Percentiles rank a stretch among this genome's conserved stretches.
These are phyloP conservation scores for Candida glaebosa DNA, from an alignment of 805 yeast genomes.

Conservation along the genomic window DNA sequence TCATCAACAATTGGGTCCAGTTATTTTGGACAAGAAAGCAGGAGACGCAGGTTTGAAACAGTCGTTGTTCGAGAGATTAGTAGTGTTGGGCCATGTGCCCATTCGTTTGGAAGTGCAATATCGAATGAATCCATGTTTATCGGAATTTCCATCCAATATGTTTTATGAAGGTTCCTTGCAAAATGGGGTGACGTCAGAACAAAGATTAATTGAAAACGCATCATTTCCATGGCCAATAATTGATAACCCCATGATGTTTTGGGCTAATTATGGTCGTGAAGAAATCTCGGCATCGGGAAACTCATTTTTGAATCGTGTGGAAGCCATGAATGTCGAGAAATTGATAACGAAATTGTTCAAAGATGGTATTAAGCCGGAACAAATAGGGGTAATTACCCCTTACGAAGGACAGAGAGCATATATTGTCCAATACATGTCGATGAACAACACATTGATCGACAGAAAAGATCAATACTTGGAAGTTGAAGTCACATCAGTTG, in stretches of 20 bases:
- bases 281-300: conserved; percentile 81
- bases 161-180: conserved; percentile 90
- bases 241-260: conserved; percentile 90
- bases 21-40: conserved; percentile 73
- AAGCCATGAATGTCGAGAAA: conserved; percentile 85
- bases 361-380: conserved; percentile 74
- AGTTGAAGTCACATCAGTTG: conserved; percentile 73
- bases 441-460: conserved; percentile 61
- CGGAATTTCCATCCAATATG: conserved; percentile 87
- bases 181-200: conserved; percentile 82
- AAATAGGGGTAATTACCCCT: conserved; percentile 92
- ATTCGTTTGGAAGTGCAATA: conserved; percentile 87
- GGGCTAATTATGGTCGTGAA: conserved; percentile 87
- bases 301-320: conserved; percentile 79
- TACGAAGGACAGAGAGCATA: conserved; percentile 92
- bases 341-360: conserved; percentile 66
- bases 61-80: conserved; percentile 83
- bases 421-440: conserved; percentile 70
- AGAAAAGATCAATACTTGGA: conserved; percentile 56
- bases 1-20: conserved; percentile 94
- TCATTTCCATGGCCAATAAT: conserved; percentile 90
- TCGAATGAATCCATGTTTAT: conserved; percentile 87
- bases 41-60: conserved; percentile 84
- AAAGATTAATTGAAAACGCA: conserved; percentile 52
- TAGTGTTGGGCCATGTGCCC: conserved; percentile 79